Conservation (phyloP, 495 filamentous ascomycete species). For the Hypoxylon crocopeplum region DNA sequence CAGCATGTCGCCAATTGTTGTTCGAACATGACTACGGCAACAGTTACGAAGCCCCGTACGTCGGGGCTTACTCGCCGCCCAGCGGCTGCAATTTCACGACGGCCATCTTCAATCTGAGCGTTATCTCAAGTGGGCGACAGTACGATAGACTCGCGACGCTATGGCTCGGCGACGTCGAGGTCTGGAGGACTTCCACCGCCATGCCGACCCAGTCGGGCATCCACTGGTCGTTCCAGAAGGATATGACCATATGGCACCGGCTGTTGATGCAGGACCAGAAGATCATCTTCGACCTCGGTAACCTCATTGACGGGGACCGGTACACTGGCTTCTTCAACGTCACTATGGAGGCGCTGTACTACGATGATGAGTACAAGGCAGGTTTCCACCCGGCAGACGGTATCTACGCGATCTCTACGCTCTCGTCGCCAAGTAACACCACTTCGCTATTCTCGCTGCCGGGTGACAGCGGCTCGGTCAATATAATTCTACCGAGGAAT, state of each 20-base stretch:
- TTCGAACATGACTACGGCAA: constrained; percentile 78
- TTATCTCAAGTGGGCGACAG: constrained; percentile 75
- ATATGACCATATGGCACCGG: constrained; percentile 75
- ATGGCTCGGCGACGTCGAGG: constrained; percentile 81
- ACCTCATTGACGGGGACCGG: constrained; percentile 68
- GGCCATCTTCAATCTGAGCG: constrained; percentile 82
- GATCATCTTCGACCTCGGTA: constrained; percentile 84
- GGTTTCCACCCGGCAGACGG: constrained; percentile 59
- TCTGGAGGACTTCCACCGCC: constrained; percentile 87
- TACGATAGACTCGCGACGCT: constrained; percentile 82
- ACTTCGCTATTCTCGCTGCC: constrained; percentile 78
- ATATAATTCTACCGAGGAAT: constrained; percentile 65
- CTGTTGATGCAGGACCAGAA: constrained; percentile 73
- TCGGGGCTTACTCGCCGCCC: constrained; percentile 77
- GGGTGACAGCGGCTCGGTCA: constrained; percentile 64
- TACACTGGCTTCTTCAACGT: constrained; percentile 85
- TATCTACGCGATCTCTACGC: constrained; percentile 80
- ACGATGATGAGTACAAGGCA: constrained; percentile 52
- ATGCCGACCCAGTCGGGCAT: constrained; percentile 80
- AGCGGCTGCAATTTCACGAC: constrained; percentile 77
- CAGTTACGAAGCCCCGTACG: constrained; percentile 80
- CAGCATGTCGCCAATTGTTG: constrained; percentile 45
- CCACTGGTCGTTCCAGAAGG: constrained; percentile 78
- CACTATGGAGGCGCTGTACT: constrained; percentile 82
- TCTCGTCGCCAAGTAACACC: constrained; percentile 55